A percentile compares a stretch with the other conserved stretches of the same genome.
Conservation (phyloP, 192 early-diverging fungal genomes). For the Spizellomyces sp. region DNA sequence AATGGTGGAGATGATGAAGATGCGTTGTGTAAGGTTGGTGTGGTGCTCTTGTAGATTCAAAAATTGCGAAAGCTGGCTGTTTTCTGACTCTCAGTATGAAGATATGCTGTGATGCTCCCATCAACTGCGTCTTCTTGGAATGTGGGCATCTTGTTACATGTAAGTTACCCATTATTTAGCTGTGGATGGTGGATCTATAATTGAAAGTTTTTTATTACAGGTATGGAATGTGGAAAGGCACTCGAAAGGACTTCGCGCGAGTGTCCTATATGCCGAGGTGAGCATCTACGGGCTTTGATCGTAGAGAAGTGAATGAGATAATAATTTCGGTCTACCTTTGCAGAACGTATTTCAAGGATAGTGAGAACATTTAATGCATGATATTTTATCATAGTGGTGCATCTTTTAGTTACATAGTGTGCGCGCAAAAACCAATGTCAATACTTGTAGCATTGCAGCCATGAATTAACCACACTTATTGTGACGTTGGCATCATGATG, state of each 20-base stretch:
- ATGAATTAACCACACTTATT: too few species aligned
- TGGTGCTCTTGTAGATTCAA: too few species aligned
- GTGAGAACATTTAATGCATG: constrained; percentile 26
- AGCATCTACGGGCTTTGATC: background rate
- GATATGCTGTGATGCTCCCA: constrained; percentile 77
- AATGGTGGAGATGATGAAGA: constrained; percentile 56
- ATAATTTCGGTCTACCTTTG: background rate
- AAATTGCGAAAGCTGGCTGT: background rate
- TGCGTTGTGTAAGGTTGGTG: constrained; percentile 60
- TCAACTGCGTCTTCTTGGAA: constrained; percentile 84
- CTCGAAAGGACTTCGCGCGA: constrained; percentile 55
- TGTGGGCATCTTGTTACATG: constrained; percentile 86
- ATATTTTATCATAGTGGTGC: background rate
- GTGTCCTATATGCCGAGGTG: constrained; percentile 79
- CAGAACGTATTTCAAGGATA: constrained; percentile 18
- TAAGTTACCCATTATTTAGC: constrained; percentile 5
- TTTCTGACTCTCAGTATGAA: constrained; percentile 18
- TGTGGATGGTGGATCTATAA: background rate
- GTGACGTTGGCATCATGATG: too few species aligned
- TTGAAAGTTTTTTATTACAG: background rate
- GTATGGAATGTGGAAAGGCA: constrained; percentile 71
- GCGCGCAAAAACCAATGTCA: too few species aligned
- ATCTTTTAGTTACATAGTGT: background rate
- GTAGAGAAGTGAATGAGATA: too few species aligned
- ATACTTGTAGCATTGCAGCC: too few species aligned